Conservation (phyloP, 345 rosid genomes). For the Camelina hispida region DNA sequence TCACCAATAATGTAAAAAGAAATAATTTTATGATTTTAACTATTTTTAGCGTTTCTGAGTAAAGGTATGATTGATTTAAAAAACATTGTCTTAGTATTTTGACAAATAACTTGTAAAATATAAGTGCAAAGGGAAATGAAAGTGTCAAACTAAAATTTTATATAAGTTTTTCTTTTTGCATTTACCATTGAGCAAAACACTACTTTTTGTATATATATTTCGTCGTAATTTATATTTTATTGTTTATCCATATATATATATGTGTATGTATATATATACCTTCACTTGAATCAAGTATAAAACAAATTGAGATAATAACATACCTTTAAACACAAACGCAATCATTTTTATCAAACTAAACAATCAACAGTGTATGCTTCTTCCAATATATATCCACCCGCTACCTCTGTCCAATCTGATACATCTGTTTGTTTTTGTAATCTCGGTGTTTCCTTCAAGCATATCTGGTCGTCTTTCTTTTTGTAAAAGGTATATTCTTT, state of each 20-base stretch:
- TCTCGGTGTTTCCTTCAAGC: background rate
- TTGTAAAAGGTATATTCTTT: conserved; percentile 1
- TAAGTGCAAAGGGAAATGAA: background rate
- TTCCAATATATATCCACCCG: background rate
- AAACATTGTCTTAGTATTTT: background rate
- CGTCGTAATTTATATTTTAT: no score
- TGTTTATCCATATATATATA: background rate
- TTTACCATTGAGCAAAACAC: no score
- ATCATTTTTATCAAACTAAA: background rate
- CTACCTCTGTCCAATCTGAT: background rate
- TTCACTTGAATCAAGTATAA: background rate
- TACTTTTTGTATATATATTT: no score
- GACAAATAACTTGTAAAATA: background rate
- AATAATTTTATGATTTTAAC: background rate
- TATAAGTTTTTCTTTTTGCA: no score
- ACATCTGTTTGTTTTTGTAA: background rate
- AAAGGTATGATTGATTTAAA: background rate
- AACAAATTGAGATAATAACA: background rate
- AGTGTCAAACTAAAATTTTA: background rate
- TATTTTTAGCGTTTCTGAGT: background rate
- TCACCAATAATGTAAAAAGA: background rate
- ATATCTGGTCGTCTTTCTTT: background rate
- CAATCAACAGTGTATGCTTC: background rate
- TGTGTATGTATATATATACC: background rate
- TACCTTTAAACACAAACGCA: background rate